Conservation (phyloP, 2,329 filamentous ascomycete species). For the Pleoardoris graminearum region DNA sequence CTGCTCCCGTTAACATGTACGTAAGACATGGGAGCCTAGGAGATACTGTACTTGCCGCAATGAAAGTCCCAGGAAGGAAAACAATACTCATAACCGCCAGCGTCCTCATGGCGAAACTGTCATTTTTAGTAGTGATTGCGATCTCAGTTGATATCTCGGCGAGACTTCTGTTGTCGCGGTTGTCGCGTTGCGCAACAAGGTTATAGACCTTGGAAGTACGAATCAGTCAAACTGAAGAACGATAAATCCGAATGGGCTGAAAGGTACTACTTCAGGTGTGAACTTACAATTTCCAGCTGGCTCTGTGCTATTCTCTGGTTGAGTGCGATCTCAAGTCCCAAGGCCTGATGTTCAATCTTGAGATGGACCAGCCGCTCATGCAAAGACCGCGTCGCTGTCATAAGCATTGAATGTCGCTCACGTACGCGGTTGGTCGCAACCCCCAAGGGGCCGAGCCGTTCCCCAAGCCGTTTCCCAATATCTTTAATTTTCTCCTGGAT, state of each 20-base stretch:
- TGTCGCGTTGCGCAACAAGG: slow-evolving; percentile 6
- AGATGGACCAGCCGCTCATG: neutral
- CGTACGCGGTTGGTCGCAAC: no score
- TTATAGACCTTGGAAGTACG: slow-evolving; percentile 1
- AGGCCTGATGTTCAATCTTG: neutral
- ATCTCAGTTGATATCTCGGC: slow-evolving; percentile 2
- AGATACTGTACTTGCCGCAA: neutral
- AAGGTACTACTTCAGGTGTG: no score
- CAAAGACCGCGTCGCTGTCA: neutral
- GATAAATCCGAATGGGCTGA: no score
- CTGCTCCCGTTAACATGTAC: neutral
- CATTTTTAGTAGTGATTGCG: neutral
- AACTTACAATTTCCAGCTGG: slow-evolving; percentile 5
- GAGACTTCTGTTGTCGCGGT: neutral
- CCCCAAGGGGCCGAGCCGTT: no score
- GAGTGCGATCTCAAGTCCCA: neutral
- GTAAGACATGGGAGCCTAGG: no score
- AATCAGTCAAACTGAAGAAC: neutral
- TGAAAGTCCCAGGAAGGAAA: slow-evolving; percentile 1
- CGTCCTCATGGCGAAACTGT: slow-evolving; percentile 3
- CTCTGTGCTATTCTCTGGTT: slow-evolving; percentile 10
- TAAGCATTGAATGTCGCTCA: neutral
- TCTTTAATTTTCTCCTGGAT: neutral
- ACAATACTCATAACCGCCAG: slow-evolving; percentile 1
- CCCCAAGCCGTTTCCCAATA: neutral